A percentile compares a stretch with the other conserved stretches of the same genome.
phyloP scores from a whole-genome alignment of 108 stramenopile genomes.

The Cyclotella atomus region DNA sequence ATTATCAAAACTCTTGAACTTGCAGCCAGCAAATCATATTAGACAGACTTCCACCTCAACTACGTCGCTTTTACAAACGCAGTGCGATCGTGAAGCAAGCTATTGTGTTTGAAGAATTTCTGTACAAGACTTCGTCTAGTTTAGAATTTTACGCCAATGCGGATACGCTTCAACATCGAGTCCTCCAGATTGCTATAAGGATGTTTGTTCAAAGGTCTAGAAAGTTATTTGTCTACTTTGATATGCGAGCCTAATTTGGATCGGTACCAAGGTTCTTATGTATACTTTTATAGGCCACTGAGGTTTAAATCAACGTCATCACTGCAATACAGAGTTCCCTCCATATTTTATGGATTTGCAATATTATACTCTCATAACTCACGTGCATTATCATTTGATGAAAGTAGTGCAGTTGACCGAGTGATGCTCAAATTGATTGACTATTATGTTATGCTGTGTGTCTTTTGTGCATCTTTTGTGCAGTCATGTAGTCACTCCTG shows the following conservation, averaged over 20 bases:
- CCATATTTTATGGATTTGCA: too few species aligned
- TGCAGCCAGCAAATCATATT: neutral
- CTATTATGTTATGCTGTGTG: neutral
- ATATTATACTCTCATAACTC: too few species aligned
- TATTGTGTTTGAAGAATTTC: neutral
- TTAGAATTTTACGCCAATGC: neutral
- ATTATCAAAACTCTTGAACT: neutral
- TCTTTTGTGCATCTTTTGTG: neutral
- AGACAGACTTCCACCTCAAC: neutral
- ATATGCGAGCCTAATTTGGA: too few species aligned
- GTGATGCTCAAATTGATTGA: neutral
- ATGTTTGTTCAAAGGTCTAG: neutral
- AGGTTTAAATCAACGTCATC: too few species aligned
- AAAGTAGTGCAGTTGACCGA: too few species aligned
- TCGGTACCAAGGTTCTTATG: too few species aligned
- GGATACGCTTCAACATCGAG: neutral
- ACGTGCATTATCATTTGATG: too few species aligned
- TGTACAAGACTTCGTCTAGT: neutral
- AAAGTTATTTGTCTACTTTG: neutral
- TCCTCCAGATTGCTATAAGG: neutral
- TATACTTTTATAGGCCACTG: too few species aligned
- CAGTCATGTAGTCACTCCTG: constrained; percentile 3
- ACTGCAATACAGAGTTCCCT: too few species aligned
- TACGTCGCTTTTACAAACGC: neutral
- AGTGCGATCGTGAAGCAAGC: neutral